phyloP scores from a whole-genome alignment of 179 eudicot species.

The Silene coronaria region DNA sequence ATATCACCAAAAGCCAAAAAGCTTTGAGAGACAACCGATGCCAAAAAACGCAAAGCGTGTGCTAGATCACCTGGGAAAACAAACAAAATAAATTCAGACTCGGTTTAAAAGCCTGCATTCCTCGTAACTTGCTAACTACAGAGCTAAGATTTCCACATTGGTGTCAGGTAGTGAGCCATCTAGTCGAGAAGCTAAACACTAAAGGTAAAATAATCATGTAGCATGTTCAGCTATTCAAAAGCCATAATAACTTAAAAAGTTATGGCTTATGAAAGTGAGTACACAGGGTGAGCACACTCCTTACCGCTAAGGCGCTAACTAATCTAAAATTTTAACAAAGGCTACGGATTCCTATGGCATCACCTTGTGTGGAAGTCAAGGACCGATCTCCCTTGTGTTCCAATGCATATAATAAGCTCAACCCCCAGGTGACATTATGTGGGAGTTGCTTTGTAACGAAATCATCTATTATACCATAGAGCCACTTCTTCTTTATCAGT shows the following conservation, averaged over 20 bases:
- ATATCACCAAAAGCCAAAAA: constrained; percentile 95
- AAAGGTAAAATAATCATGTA: background rate
- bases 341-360: constrained; percentile 7
- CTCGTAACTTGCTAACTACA: background rate
- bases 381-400: constrained; percentile 93
- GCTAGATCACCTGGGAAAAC: constrained; percentile 75
- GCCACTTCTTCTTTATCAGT: constrained; percentile 79
- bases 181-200: background rate
- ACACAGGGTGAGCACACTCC: background rate
- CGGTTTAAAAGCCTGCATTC: background rate
- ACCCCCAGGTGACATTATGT: constrained; percentile 95
- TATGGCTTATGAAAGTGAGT: background rate
- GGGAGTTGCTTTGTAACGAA: constrained; percentile 91
- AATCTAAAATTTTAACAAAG: background rate
- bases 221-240: constrained; percentile 7
- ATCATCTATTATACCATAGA: constrained; percentile 77
- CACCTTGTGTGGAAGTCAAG: constrained; percentile 91
- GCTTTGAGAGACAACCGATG: constrained; percentile 98
- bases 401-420: constrained; percentile 91
- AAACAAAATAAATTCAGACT: background rate
- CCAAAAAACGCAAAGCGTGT: constrained; percentile 89
- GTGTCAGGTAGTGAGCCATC: background rate
- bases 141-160: background rate
- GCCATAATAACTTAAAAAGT: background rate
- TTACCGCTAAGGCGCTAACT: background rate